Percentiles rank a stretch among this genome's conserved stretches.
Evolutionary conservation across 2,329 filamentous ascomycete genomes (phyloP).

Genomic region (Colletotrichum melonis): DNA sequence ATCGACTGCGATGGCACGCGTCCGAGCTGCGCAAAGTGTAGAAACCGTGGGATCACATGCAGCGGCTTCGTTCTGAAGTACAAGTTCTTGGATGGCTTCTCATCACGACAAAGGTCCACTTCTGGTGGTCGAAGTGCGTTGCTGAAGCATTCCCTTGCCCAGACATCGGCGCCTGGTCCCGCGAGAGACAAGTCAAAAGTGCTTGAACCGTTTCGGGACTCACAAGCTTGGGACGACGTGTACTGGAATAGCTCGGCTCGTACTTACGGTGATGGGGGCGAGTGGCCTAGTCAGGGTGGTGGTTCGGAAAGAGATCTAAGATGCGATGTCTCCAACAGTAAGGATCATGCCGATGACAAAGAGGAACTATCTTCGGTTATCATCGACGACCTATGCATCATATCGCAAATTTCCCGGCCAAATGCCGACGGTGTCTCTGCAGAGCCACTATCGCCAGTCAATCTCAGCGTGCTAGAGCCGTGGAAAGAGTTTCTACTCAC

Average conservation of each 20-base stretch:
- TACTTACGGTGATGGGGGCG: background rate
- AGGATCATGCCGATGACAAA: no score
- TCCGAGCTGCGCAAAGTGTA: constrained; percentile 46
- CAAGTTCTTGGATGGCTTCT: constrained; percentile 40
- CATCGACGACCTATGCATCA: background rate
- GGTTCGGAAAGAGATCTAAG: background rate
- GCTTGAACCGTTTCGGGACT: background rate
- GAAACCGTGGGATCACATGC: constrained; percentile 44
- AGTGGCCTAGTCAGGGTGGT: background rate
- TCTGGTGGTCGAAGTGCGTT: background rate
- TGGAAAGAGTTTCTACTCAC: constrained; percentile 20
- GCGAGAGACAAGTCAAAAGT: background rate
- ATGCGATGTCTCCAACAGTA: no score
- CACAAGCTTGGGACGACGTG: background rate
- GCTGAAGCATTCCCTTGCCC: constrained; percentile 23
- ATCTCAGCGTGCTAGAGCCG: constrained; percentile 1
- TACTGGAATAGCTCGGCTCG: background rate
- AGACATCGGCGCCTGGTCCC: background rate
- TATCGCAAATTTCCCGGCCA: background rate
- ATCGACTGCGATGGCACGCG: constrained; percentile 47
- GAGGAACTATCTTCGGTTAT: no score
- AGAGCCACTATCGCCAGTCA: background rate
- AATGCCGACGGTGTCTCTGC: background rate
- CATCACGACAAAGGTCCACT: background rate
- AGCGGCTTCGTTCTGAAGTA: constrained; percentile 43